Base-by-base conservation (phyloP, 2,329 filamentous ascomycete species). In the Ophiocordyceps sinensis region DNA sequence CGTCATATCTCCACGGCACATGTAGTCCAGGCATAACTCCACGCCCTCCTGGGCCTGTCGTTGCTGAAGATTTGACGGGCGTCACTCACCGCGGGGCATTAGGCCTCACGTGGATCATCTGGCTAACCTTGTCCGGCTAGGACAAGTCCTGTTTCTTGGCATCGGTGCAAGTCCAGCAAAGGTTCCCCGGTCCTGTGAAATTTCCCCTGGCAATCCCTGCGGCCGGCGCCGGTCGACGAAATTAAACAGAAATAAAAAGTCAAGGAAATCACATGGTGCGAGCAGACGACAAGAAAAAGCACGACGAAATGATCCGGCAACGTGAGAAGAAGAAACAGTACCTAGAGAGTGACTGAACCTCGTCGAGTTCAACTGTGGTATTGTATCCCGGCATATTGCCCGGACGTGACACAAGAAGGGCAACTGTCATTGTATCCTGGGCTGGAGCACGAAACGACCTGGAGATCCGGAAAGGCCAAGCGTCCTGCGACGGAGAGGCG, bases 311-410 rank as follows among this genome's bases (percentile, higher is more conserved):
- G 19, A 61, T 60, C 63, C 66, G 61, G 61, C 63, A 56, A 58
- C 59, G 52, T 50, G 57, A 36, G 44, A 53, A 50, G 58, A 64
- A 65, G 68, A 67, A 67, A 66, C 68, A 73, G 64, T 77, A 77
- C 73, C 73, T 77, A 65, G 70, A 66, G 57, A 74, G 68, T 55
- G 70, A 71, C 57, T 73, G 67, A 61, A 73, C 70, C 62, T 76
- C 71, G 59, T 74, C 70, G 62, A 74, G 67, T 56, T 75, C 70
- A 61, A 67, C 56, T 53, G 66, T 51, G 45, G 53, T 64, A 53
- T 64, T 71, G 65, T 65, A 73, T 61, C 65, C 65, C 57, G 71
- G 63, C 71, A 75, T 74, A 53, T 64, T 55, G 51, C 56, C 65
- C 63, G 59, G 60, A 55, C 62, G 65, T 52, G 66, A 55, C 58